Evolutionary conservation across 225 moss, liverwort and hornwort species (phyloP).

Genomic region (Physcomitrellopsis africana): DNA sequence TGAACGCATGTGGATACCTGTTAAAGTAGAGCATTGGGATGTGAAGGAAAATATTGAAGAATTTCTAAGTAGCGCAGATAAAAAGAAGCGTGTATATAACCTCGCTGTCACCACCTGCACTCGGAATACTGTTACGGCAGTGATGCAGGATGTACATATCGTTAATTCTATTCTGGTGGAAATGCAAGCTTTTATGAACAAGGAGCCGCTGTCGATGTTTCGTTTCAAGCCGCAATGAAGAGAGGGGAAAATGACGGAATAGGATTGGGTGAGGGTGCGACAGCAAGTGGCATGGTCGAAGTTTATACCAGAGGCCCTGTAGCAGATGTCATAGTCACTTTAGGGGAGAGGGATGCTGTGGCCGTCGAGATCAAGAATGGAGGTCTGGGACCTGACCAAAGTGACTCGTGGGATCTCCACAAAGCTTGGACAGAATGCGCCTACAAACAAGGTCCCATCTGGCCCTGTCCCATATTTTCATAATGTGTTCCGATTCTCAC

Average conservation of each 20-base stretch:
- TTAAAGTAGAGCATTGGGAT: slow-evolving; percentile 23
- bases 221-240: no score
- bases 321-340: not conserved
- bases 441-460: not conserved
- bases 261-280: no score
- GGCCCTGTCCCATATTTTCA: slow-evolving; percentile 4
- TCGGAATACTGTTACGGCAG: no score
- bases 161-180: no score
- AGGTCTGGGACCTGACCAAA: slow-evolving; percentile 10
- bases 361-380: slow-evolving; percentile 15
- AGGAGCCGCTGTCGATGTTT: no score
- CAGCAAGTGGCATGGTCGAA: no score
- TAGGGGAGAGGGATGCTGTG: not conserved
- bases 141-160: no score
- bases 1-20: no score
- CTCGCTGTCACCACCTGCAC: not conserved
- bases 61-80: not conserved
- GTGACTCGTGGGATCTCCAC: slow-evolving; percentile 11
- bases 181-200: no score
- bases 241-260: no score
- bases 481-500: not conserved
- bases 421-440: slow-evolving; percentile 7
- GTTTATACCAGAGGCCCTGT: not conserved
- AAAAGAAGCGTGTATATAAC: not conserved
- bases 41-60: not conserved